phyloP scores from a whole-genome alignment of 495 filamentous ascomycete species.

The Aspergillus coremiiformis region DNA sequence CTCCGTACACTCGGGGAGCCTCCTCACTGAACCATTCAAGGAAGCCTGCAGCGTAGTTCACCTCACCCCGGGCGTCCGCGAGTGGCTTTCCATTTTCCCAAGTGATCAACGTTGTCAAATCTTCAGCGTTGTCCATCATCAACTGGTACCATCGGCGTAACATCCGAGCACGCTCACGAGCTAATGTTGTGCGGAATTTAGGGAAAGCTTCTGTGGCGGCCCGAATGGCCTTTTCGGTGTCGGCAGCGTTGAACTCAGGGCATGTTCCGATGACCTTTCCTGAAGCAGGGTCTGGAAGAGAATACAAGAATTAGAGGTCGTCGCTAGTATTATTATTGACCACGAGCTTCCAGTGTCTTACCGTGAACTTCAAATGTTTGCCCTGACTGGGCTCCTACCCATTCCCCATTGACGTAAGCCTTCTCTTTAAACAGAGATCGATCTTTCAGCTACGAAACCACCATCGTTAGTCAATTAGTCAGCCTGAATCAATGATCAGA shows the following conservation, averaged over 20 bases:
- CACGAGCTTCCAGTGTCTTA: constrained; percentile 17
- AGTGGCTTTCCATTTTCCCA: constrained; percentile 72
- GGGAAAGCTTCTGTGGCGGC: constrained; percentile 70
- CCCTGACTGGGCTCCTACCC: constrained; percentile 64
- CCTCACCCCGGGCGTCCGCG: constrained; percentile 64
- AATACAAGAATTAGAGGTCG: background rate
- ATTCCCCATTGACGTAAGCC: constrained; percentile 80
- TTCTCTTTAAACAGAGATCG: constrained; percentile 73
- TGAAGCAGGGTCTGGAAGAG: constrained; percentile 63
- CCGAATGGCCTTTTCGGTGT: constrained; percentile 71
- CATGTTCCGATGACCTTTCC: constrained; percentile 71
- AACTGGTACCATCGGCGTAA: constrained; percentile 87
- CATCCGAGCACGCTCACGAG: constrained; percentile 73
- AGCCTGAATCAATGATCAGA: background rate
- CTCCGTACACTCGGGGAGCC: constrained; percentile 61
- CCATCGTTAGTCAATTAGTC: constrained; percentile 1
- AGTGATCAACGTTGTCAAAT: constrained; percentile 84
- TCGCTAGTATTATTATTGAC: background rate
- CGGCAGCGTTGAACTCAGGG: constrained; percentile 69
- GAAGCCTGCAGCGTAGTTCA: constrained; percentile 64
- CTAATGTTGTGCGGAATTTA: constrained; percentile 64
- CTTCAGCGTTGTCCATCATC: constrained; percentile 79
- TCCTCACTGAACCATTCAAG: constrained; percentile 78
- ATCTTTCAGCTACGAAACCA: constrained; percentile 60
- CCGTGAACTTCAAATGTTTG: constrained; percentile 76